phyloP scores from a whole-genome alignment of 106 monocot species.

The Triglochin maritima region DNA sequence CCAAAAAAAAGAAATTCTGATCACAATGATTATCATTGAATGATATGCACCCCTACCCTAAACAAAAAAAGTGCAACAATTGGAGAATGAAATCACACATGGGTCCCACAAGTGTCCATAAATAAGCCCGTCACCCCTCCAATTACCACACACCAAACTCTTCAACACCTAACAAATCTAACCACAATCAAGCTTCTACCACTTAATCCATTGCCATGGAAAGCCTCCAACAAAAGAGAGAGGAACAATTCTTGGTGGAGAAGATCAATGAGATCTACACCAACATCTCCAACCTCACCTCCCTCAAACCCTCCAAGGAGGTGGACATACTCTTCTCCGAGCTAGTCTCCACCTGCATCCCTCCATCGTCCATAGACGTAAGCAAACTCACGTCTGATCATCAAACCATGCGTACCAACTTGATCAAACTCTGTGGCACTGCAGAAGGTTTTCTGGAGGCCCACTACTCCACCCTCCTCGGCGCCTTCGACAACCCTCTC shows the following conservation, averaged over 20 bases:
- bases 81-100: too few species aligned
- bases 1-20: too few species aligned
- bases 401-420: conserved; percentile 32
- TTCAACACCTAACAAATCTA: too few species aligned
- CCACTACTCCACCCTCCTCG: conserved; percentile 43
- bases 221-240: too few species aligned
- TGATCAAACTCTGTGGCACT: conserved; percentile 56
- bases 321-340: conserved; percentile 69
- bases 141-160: too few species aligned
- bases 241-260: conserved; percentile 6
- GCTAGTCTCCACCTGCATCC: conserved; percentile 69
- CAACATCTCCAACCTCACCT: conserved; percentile 42
- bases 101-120: too few species aligned
- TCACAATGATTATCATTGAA: too few species aligned
- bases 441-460: conserved; percentile 60
- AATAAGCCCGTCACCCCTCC: too few species aligned
- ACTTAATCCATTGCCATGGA: too few species aligned
- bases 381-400: conserved; percentile 23
- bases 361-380: conserved; percentile 38
- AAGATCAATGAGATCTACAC: conserved; percentile 33
- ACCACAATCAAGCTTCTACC: too few species aligned
- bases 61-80: too few species aligned
- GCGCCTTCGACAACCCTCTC: conserved; percentile 6
- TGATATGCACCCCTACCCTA: too few species aligned
- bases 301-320: conserved; percentile 45